These are phyloP conservation scores for Aristolochia californica DNA, from an alignment of 164 flowering plant genomes.

Conservation along the genomic window DNA sequence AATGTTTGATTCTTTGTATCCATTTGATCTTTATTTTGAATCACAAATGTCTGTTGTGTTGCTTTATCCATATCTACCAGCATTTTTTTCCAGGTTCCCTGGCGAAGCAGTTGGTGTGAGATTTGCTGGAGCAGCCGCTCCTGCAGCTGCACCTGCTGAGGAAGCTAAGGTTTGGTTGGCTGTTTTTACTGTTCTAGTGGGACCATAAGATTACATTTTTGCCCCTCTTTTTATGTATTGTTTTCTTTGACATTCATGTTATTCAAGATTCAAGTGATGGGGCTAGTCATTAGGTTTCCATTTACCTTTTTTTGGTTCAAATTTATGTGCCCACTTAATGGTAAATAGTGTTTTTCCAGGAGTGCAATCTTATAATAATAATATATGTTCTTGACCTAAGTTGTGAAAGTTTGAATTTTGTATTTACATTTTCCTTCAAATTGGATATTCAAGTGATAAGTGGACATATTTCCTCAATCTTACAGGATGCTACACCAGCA, in stretches of 20 bases:
- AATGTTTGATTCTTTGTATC: not conserved
- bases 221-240: no score
- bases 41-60: not conserved
- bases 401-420: no score
- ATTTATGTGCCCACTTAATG: no score
- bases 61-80: not conserved
- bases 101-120: slow-evolving; percentile 83
- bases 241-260: not conserved
- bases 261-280: not conserved
- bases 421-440: no score
- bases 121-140: slow-evolving; percentile 31
- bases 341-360: no score
- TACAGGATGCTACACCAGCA: no score
- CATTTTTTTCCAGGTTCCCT: slow-evolving; percentile 48
- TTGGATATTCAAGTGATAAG: no score
- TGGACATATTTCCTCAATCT: no score
- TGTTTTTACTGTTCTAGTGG: not conserved
- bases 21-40: not conserved
- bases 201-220: not conserved
- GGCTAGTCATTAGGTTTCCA: no score
- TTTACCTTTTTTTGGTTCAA: no score
- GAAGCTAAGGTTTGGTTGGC: slow-evolving; percentile 27
- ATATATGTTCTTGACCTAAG: no score
- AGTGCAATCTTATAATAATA: no score
- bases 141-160: slow-evolving; percentile 36